phyloP scores from a whole-genome alignment of 208 protist species.

The Crithidia acanthocephali region DNA sequence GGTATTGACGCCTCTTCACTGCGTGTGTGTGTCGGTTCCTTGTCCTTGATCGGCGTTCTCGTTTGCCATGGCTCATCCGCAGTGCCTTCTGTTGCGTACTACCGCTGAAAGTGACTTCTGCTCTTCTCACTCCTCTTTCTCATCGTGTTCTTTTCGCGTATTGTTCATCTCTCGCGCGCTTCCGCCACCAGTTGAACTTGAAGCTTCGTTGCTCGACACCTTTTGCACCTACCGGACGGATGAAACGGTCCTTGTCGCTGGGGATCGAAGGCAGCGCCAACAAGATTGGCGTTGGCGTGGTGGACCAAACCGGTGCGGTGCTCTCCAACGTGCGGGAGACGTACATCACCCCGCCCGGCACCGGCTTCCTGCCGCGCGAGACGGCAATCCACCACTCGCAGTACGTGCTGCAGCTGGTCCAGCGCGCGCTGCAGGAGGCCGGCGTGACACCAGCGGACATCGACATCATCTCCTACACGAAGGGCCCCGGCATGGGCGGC shows the following conservation, averaged over 20 bases:
- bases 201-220: neutral
- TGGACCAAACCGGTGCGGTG: constrained; percentile 93
- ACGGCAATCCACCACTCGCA: constrained; percentile 98
- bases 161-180: neutral
- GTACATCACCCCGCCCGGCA: constrained; percentile 97
- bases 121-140: neutral
- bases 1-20: too few species aligned
- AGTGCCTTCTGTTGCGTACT: too few species aligned
- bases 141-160: neutral
- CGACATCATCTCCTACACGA: constrained; percentile 97
- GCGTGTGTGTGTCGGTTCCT: too few species aligned
- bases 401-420: constrained; percentile 79
- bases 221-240: neutral
- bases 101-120: too few species aligned
- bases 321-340: constrained; percentile 97
- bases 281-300: constrained; percentile 99
- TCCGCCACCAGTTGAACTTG: neutral
- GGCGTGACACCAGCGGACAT: constrained; percentile 88
- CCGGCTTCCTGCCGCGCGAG: constrained; percentile 99
- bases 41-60: too few species aligned
- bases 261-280: constrained; percentile 99
- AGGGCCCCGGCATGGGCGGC: constrained; percentile 97
- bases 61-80: too few species aligned
- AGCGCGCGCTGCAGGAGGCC: constrained; percentile 94
- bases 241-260: constrained; percentile 71